Base-by-base conservation (phyloP, 768 basidiomycete species). In the Mycena floridula region DNA sequence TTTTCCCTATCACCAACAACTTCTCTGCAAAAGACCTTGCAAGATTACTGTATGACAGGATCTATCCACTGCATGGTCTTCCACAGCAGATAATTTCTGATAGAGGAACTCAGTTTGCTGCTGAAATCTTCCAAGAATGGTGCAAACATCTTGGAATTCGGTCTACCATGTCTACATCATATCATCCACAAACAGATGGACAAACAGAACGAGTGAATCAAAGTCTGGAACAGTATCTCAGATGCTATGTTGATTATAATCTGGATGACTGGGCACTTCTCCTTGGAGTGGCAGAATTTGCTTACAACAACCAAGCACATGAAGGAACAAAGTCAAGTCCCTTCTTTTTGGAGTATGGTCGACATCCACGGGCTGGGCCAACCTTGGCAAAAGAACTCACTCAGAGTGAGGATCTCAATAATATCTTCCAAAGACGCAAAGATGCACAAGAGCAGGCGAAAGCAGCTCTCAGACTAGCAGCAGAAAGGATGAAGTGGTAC, bases 201-300 rank as follows among this genome's bases (percentile, higher is more conserved):
- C n/a, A n/a, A n/a, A n/a, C n/a, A n/a, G n/a, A n/a, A n/a, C n/a
- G n/a, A n/a, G n/a, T n/a, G n/a, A n/a, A n/a, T n/a, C n/a, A n/a
- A n/a, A n/a, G n/a, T n/a, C 40, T 64, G 6, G 55, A 60, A 35
- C 49, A 56, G 40, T 60, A 60, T 42, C 51, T 62, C 27, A 47
- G 49, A 13, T 45, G 56, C 16, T 62, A 50, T 36, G 46, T 51
- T 30, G 43, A 53, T 40, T 54, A 57, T 42, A 43, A 51, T 15
- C 57, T 61, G 25, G 45, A 54, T 44, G 49, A 64, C 26, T 65
- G 63, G 63, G 43, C 53, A 0, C 39, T 50, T 5, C 51, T 53
- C 11, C 44, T 64, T 0, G 45, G 55, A 12, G 43, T 54, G 5
- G 55, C 61, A 2, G 55, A 63, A 32, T 64, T 63, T 38, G 46